phyloP scores from a whole-genome alignment of 2,329 filamentous ascomycete species.

The Phaeosphaeria sp. region DNA sequence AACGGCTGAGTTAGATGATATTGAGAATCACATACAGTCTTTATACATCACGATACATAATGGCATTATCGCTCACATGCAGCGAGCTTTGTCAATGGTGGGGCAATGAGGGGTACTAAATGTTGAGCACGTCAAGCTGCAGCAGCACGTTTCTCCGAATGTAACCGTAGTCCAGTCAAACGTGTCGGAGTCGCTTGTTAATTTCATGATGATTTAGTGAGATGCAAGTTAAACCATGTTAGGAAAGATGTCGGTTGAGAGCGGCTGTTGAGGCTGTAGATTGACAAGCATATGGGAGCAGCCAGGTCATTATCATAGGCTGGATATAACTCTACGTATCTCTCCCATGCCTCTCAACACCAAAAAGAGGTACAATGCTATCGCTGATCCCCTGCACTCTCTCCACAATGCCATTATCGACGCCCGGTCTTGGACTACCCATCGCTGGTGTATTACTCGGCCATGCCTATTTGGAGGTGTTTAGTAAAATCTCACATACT shows the following conservation, averaged over 20 bases:
- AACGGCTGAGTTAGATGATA: neutral
- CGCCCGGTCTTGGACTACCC: slow-evolving; percentile 32
- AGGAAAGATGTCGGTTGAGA: neutral
- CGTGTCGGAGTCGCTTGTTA: neutral
- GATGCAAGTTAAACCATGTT: neutral
- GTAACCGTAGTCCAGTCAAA: neutral
- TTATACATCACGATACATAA: slow-evolving; percentile 1
- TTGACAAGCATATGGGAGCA: neutral
- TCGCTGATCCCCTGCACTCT: slow-evolving; percentile 37
- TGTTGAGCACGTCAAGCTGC: neutral
- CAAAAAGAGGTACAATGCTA: slow-evolving; percentile 44
- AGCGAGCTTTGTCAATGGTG: slow-evolving; percentile 11
- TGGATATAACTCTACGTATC: neutral
- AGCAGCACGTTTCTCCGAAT: neutral
- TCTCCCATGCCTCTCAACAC: slow-evolving; percentile 19
- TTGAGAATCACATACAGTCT: neutral
- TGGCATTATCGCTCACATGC: slow-evolving; percentile 6
- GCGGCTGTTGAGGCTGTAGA: neutral
- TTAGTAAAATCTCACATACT: neutral
- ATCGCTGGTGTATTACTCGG: slow-evolving; percentile 43
- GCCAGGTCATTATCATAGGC: neutral
- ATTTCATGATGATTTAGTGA: neutral
- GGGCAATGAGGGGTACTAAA: slow-evolving; percentile 20
- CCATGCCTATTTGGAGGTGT: slow-evolving; percentile 29
- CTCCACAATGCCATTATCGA: slow-evolving; percentile 12